These are phyloP conservation scores for Botrytis tulipae DNA, from an alignment of 2,329 filamentous ascomycete genomes.

Conservation along the genomic window DNA sequence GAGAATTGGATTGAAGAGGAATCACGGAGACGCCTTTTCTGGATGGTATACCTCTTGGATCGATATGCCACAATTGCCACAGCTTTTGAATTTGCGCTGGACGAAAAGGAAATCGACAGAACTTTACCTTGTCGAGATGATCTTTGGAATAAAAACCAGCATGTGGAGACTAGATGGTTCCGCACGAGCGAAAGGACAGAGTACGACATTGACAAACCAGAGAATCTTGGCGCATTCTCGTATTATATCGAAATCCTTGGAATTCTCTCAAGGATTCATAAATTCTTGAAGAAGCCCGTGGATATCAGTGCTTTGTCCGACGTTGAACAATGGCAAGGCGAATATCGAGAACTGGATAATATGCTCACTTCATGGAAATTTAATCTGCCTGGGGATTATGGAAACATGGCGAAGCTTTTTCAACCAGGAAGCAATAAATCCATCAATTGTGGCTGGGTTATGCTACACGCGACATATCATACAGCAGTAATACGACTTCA, in stretches of 20 bases:
- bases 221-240: slow-evolving; percentile 83
- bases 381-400: slow-evolving; percentile 76
- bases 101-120: slow-evolving; percentile 86
- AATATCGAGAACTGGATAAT: slow-evolving; percentile 81
- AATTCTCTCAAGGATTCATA: slow-evolving; percentile 82
- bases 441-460: slow-evolving; percentile 81
- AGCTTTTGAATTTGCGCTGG: slow-evolving; percentile 85
- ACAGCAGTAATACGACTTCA: slow-evolving; percentile 87
- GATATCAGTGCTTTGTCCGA: slow-evolving; percentile 82
- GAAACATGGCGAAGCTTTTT: slow-evolving; percentile 78
- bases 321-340: slow-evolving; percentile 85
- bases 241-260: slow-evolving; percentile 89
- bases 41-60: slow-evolving; percentile 91
- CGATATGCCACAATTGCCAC: slow-evolving; percentile 88
- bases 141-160: slow-evolving; percentile 77
- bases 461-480: slow-evolving; percentile 73
- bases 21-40: slow-evolving; percentile 78
- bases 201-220: slow-evolving; percentile 65
- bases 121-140: slow-evolving; percentile 85
- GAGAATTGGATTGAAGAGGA: slow-evolving; percentile 89
- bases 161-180: slow-evolving; percentile 84
- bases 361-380: slow-evolving; percentile 81
- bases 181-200: slow-evolving; percentile 54
- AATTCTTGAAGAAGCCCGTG: slow-evolving; percentile 83
- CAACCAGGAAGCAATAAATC: slow-evolving; percentile 65